Conservation (phyloP, 495 filamentous ascomycete genomes). For the Penicillium desertorum region DNA sequence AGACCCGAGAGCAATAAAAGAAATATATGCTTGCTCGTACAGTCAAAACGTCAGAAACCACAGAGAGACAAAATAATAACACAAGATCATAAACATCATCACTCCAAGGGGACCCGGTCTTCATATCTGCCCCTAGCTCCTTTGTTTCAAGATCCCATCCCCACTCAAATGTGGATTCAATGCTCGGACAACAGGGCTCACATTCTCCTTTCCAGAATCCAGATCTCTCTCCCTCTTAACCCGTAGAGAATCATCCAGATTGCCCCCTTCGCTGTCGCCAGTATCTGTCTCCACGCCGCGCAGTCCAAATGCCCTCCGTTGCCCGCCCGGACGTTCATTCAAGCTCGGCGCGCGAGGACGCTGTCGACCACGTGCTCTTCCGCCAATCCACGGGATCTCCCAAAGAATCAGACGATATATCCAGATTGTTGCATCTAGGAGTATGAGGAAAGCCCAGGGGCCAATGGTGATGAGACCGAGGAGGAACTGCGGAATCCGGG, state of each 20-base stretch:
- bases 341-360: constrained; percentile 65
- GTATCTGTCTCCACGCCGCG: constrained; percentile 20
- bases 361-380: constrained; percentile 59
- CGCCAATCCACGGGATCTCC: constrained; percentile 62
- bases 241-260: background rate
- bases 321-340: constrained; percentile 57
- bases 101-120: background rate
- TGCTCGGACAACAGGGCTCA: constrained; percentile 6
- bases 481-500: constrained; percentile 51
- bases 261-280: constrained; percentile 3
- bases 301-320: constrained; percentile 51
- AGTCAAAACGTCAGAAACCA: background rate
- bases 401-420: constrained; percentile 57
- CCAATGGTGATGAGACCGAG: constrained; percentile 63
- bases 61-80: constrained; percentile 1
- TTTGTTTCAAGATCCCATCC: constrained; percentile 18
- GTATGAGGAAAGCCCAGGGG: constrained; percentile 63
- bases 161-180: constrained; percentile 9
- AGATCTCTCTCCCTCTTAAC: background rate
- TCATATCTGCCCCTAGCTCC: constrained; percentile 17
- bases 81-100: constrained; percentile 9
- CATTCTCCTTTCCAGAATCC: constrained; percentile 14
- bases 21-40: background rate
- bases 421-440: constrained; percentile 69
- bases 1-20: background rate